These are phyloP conservation scores for Phytophthora brassicae DNA, from an alignment of 352 stramenopile species.

Conservation along the genomic window DNA sequence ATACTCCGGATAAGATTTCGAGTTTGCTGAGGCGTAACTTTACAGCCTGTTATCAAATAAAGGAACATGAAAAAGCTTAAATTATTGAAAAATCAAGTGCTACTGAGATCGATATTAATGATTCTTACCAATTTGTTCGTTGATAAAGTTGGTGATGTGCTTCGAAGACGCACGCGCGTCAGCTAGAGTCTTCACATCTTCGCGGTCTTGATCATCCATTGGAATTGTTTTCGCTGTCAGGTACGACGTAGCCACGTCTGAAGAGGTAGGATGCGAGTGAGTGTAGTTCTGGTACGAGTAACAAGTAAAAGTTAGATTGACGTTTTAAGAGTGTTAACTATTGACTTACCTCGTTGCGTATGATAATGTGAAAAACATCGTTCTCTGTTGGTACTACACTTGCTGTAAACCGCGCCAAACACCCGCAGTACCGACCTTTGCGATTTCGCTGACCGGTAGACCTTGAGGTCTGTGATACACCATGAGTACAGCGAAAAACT, in stretches of 20 bases:
- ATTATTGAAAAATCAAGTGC: not conserved
- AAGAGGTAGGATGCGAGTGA: not conserved
- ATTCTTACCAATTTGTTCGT: slow-evolving; percentile 2
- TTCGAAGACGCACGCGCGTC: not conserved
- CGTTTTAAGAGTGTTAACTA: not conserved
- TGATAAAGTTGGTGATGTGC: not conserved
- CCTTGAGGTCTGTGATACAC: not conserved
- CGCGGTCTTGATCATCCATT: not conserved
- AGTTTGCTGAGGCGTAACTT: slow-evolving; percentile 9
- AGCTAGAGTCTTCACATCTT: not conserved
- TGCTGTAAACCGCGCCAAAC: not conserved
- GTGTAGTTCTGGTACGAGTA: not conserved
- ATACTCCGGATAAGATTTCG: slow-evolving; percentile 14
- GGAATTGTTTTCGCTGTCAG: not conserved
- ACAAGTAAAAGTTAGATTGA: not conserved
- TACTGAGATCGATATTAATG: not conserved
- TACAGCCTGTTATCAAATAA: not conserved
- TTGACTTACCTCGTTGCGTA: not conserved
- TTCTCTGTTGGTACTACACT: not conserved
- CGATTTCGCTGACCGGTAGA: not conserved
- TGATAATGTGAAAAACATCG: not conserved
- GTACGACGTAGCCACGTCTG: not conserved
- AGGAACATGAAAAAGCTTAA: not conserved
- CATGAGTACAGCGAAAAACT: not conserved
- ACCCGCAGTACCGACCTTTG: not conserved